Evolutionary conservation across 2,329 filamentous ascomycete genomes (phyloP).

Genomic region (Colletotrichum sp.): DNA sequence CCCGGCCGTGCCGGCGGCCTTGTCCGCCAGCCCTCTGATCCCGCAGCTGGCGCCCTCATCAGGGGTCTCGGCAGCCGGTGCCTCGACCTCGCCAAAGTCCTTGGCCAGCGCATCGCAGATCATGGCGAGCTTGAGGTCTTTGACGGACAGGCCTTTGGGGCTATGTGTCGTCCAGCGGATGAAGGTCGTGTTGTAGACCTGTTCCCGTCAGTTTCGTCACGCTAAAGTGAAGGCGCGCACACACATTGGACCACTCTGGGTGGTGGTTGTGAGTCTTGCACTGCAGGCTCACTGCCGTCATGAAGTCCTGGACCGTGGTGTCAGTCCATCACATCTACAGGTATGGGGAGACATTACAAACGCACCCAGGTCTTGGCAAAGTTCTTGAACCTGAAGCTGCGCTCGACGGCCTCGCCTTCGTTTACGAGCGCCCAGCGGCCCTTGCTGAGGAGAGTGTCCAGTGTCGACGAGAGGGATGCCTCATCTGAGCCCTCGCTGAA

Average conservation of each 20-base stretch:
- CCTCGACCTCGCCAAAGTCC: constrained; percentile 60
- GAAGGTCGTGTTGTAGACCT: constrained; percentile 74
- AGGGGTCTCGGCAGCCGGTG: background rate
- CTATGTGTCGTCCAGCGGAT: constrained; percentile 78
- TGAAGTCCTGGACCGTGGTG: constrained; percentile 65
- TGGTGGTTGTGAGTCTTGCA: constrained; percentile 74
- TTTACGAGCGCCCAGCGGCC: constrained; percentile 56
- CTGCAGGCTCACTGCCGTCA: constrained; percentile 73
- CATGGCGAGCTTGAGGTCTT: constrained; percentile 66
- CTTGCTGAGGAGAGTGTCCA: constrained; percentile 38
- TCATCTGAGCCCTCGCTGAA: constrained; percentile 55
- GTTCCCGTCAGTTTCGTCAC: background rate
- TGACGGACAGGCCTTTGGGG: constrained; percentile 67
- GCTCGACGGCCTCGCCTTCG: constrained; percentile 60
- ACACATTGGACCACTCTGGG: constrained; percentile 77
- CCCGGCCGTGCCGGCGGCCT: constrained; percentile 48
- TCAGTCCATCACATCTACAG: background rate
- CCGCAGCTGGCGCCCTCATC: constrained; percentile 35
- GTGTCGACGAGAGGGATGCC: constrained; percentile 34
- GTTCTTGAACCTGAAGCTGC: constrained; percentile 67
- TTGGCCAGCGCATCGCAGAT: constrained; percentile 65
- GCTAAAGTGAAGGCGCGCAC: background rate
- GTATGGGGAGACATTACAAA: constrained; percentile 10
- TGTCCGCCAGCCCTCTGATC: constrained; percentile 50
- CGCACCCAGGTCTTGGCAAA: constrained; percentile 70